Evolutionary conservation across 192 early-diverging fungal species (phyloP).

Genomic region (Coemansia sp.): DNA sequence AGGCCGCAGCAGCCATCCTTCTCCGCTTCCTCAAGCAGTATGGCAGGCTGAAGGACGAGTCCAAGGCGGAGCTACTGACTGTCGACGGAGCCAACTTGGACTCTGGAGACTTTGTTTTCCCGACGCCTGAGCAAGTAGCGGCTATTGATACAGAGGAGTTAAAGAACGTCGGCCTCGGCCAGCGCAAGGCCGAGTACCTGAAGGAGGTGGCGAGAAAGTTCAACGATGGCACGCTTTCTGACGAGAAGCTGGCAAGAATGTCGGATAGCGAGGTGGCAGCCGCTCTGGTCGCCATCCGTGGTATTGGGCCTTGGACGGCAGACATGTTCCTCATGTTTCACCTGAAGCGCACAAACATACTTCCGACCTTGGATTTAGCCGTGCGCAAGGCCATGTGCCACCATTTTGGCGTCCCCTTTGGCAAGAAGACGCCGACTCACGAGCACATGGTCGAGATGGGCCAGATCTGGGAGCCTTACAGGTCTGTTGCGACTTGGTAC

Average conservation of each 20-base stretch:
- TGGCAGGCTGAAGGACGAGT: constrained; percentile 28
- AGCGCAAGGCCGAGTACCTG: constrained; percentile 63
- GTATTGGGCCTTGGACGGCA: constrained; percentile 70
- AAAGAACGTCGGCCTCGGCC: constrained; percentile 32
- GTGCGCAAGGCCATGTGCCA: constrained; percentile 63
- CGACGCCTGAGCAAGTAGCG: constrained; percentile 53
- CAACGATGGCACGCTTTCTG: constrained; percentile 54
- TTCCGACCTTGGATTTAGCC: constrained; percentile 66
- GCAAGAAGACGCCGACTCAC: constrained; percentile 50
- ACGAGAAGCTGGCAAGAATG: constrained; percentile 51
- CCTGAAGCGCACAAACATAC: constrained; percentile 64
- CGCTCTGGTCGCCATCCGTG: constrained; percentile 57
- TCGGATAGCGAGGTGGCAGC: constrained; percentile 58
- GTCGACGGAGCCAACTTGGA: neutral
- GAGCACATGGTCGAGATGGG: constrained; percentile 59
- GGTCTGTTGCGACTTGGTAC: constrained; percentile 62
- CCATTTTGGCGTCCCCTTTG: constrained; percentile 59
- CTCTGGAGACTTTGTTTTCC: constrained; percentile 49
- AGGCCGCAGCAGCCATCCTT: constrained; percentile 62
- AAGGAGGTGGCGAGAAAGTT: constrained; percentile 62
- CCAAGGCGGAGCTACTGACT: constrained; percentile 6
- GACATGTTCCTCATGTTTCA: constrained; percentile 79
- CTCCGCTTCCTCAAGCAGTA: constrained; percentile 57
- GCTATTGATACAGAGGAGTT: constrained; percentile 47
- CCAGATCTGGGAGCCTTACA: constrained; percentile 63